Evolutionary conservation across 129 eudicot species (phyloP).

Genomic region (Flaveria sonorensis): DNA sequence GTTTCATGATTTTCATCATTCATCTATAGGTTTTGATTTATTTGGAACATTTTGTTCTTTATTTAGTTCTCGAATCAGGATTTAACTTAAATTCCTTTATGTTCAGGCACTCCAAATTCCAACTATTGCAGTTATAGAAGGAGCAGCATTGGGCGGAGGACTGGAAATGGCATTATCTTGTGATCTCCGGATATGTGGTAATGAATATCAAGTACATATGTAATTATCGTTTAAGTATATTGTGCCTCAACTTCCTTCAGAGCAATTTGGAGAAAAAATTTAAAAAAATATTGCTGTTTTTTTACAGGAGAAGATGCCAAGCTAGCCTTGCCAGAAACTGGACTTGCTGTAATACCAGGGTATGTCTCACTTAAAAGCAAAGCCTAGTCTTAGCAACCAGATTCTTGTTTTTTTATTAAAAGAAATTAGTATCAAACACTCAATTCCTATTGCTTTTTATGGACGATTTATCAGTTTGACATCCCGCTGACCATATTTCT

Average conservation of each 20-base stretch:
- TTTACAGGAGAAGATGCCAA: conserved; percentile 88
- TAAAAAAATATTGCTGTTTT: conserved; percentile 6
- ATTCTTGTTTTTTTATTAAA: neutral
- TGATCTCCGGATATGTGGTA: conserved; percentile 98
- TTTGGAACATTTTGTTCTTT: conserved; percentile 21
- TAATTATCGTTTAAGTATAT: neutral
- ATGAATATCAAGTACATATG: conserved; percentile 30
- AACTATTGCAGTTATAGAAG: conserved; percentile 95
- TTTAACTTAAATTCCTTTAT: neutral
- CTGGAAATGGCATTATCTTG: conserved; percentile 97
- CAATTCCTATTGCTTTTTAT: conserved; percentile 6
- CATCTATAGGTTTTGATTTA: neutral
- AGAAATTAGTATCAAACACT: neutral
- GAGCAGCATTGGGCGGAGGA: conserved; percentile 99
- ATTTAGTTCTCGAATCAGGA: conserved; percentile 5
- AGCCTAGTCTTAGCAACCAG: neutral
- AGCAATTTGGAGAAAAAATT: neutral
- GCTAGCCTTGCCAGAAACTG: conserved; percentile 87
- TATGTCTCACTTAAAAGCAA: conserved; percentile 38
- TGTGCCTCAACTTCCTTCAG: conserved; percentile 11
- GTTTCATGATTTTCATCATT: conserved; percentile 29
- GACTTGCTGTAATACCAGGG: conserved; percentile 98
- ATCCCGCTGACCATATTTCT: neutral
- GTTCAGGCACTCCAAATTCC: conserved; percentile 80
- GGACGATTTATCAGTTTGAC: neutral